Evolutionary conservation across 2,329 filamentous ascomycete species (phyloP).

Genomic region (Falciphora oryzae): DNA sequence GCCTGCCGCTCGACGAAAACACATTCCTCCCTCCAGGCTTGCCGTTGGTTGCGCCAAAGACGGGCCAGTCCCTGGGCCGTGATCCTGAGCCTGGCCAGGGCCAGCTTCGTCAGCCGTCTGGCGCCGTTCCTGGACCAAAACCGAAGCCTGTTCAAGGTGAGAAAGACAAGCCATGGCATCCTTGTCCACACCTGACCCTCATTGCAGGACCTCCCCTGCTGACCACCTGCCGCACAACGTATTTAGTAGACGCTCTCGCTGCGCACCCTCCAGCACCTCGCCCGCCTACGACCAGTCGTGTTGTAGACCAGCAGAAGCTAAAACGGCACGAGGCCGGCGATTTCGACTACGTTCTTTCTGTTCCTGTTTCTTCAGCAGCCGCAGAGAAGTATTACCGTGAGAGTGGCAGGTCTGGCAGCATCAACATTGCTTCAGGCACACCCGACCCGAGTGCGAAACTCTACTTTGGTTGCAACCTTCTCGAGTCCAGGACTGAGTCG

Average conservation of each 20-base stretch:
- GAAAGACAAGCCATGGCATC: not conserved
- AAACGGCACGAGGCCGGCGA: constrained; percentile 40
- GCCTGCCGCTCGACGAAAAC: not conserved
- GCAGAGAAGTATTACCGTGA: constrained; percentile 9
- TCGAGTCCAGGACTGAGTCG: constrained; percentile 19
- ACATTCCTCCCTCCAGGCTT: not conserved
- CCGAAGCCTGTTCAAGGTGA: constrained; percentile 2
- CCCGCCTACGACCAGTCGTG: not conserved
- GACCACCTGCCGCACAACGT: not conserved
- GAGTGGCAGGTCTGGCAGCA: constrained; percentile 9
- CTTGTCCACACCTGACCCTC: not conserved
- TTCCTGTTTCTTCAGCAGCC: constrained; percentile 22
- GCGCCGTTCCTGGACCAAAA: not conserved
- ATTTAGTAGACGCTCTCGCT: not conserved
- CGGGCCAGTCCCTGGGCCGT: not conserved
- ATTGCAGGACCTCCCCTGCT: not conserved
- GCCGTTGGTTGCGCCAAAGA: not conserved
- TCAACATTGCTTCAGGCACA: constrained; percentile 8
- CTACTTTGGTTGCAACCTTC: constrained; percentile 48
- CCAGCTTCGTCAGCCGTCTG: not conserved
- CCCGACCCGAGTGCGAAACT: constrained; percentile 22
- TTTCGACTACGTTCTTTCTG: constrained; percentile 44
- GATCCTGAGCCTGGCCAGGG: not conserved
- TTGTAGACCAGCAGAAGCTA: constrained; percentile 27
- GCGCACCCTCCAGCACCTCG: not conserved